Conservation (phyloP, 2,329 filamentous ascomycete genomes). For the Colletotrichum limetticola region DNA sequence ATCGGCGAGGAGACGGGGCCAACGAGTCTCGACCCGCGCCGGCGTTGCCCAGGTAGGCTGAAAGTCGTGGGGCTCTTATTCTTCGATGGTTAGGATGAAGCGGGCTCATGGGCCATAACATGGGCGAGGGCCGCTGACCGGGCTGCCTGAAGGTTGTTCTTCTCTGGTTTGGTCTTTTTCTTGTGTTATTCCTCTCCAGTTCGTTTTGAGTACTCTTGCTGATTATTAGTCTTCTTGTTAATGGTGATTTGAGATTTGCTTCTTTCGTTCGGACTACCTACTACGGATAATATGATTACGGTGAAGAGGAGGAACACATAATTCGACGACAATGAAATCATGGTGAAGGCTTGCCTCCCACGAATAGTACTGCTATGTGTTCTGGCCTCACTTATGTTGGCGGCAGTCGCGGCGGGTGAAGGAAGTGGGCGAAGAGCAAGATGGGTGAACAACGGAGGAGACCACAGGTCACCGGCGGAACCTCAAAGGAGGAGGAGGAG, state of each 20-base stretch:
- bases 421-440: slow-evolving; percentile 11
- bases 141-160: background rate
- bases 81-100: slow-evolving; percentile 15
- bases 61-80: background rate
- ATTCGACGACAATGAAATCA: slow-evolving; percentile 30
- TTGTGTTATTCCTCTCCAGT: background rate
- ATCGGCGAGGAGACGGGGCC: background rate
- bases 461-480: slow-evolving; percentile 1
- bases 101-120: slow-evolving; percentile 17
- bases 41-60: background rate
- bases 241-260: background rate
- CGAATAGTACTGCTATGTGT: slow-evolving; percentile 21
- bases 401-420: background rate
- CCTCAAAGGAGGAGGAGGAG: slow-evolving; percentile 18
- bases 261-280: background rate
- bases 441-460: slow-evolving; percentile 10
- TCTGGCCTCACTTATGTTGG: slow-evolving; percentile 7
- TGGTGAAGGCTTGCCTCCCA: slow-evolving; percentile 34
- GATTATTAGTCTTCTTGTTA: background rate
- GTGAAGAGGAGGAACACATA: slow-evolving; percentile 13
- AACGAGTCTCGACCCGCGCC: background rate
- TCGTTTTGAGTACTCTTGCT: background rate
- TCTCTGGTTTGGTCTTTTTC: slow-evolving; percentile 2
- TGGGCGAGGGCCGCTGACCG: slow-evolving; percentile 8
- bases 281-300: slow-evolving; percentile 10